These are phyloP conservation scores for Orbilia brochopaga DNA, from an alignment of 2,329 filamentous ascomycete genomes.

Conservation along the genomic window DNA sequence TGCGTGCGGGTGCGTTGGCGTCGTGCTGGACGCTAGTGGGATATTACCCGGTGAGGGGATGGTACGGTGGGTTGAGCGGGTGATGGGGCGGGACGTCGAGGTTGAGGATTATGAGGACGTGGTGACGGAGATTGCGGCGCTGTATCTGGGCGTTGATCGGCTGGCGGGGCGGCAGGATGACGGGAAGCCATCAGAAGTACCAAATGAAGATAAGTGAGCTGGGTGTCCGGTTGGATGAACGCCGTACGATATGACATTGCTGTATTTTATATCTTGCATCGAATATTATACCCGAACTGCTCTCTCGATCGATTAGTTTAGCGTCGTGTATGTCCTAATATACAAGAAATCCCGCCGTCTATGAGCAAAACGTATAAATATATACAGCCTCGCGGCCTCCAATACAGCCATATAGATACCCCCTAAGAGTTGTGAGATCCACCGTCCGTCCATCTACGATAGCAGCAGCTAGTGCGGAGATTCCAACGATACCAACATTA, in stretches of 20 bases:
- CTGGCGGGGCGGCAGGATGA: not conserved
- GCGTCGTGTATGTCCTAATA: constrained; percentile 17
- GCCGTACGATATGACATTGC: too few relatives aligned
- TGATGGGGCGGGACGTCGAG: constrained; percentile 52
- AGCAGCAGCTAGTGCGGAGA: too few relatives aligned
- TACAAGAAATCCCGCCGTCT: constrained; percentile 2
- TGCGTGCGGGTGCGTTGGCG: constrained; percentile 55
- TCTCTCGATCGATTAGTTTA: not conserved
- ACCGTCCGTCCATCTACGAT: not conserved
- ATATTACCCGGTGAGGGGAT: constrained; percentile 27
- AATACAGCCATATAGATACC: too few relatives aligned
- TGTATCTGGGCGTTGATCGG: constrained; percentile 23
- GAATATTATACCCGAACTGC: too few relatives aligned
- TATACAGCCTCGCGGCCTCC: not conserved
- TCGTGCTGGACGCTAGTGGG: constrained; percentile 53
- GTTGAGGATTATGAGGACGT: constrained; percentile 53
- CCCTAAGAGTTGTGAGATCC: too few relatives aligned
- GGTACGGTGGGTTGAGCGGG: constrained; percentile 51
- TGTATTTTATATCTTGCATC: too few relatives aligned
- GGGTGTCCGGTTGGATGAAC: too few relatives aligned
- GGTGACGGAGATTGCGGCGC: constrained; percentile 52
- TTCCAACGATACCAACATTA: too few relatives aligned
- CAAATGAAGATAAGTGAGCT: too few relatives aligned
- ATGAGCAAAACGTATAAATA: constrained; percentile 2
- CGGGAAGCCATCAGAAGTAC: too few relatives aligned